phyloP scores from a whole-genome alignment of 192 early-diverging fungal species.

The Rhizophagus prolifer region DNA sequence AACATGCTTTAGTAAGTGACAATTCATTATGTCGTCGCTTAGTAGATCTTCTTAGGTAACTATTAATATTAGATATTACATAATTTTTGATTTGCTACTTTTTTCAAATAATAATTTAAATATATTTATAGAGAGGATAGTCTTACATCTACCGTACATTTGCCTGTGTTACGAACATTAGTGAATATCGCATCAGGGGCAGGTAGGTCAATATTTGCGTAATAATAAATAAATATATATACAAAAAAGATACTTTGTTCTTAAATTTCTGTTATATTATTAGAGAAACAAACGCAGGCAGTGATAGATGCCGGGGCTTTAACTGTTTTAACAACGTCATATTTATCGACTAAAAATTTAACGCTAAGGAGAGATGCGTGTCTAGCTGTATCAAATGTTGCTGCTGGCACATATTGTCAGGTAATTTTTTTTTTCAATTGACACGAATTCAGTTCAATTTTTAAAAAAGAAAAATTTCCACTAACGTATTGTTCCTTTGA shows the following conservation, averaged over 20 bases:
- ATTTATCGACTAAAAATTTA: slow-evolving; percentile 15
- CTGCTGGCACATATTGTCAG: slow-evolving; percentile 19
- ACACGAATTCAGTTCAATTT: background rate
- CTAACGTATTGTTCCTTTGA: background rate
- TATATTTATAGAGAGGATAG: background rate
- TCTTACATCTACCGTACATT: background rate
- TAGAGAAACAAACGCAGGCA: slow-evolving; percentile 17
- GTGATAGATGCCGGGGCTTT: slow-evolving; percentile 21
- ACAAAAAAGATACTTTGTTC: background rate
- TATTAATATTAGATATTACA: background rate
- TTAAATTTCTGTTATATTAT: background rate
- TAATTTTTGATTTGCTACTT: background rate
- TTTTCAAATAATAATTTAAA: background rate
- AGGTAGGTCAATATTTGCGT: background rate
- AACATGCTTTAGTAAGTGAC: slow-evolving; percentile 23
- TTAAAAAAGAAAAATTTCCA: background rate
- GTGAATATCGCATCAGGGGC: slow-evolving; percentile 21
- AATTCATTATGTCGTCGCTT: slow-evolving; percentile 17
- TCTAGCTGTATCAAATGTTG: slow-evolving; percentile 16
- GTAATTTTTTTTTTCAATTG: background rate
- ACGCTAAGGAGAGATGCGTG: slow-evolving; percentile 16
- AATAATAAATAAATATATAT: background rate
- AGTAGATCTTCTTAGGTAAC: slow-evolving; percentile 12
- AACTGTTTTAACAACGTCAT: slow-evolving; percentile 11
- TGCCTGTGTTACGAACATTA: slow-evolving; percentile 13